Percentiles rank a stretch among this genome's conserved stretches.
Conservation (phyloP, 2,329 filamentous ascomycete genomes). For the Fusarium sp. region DNA sequence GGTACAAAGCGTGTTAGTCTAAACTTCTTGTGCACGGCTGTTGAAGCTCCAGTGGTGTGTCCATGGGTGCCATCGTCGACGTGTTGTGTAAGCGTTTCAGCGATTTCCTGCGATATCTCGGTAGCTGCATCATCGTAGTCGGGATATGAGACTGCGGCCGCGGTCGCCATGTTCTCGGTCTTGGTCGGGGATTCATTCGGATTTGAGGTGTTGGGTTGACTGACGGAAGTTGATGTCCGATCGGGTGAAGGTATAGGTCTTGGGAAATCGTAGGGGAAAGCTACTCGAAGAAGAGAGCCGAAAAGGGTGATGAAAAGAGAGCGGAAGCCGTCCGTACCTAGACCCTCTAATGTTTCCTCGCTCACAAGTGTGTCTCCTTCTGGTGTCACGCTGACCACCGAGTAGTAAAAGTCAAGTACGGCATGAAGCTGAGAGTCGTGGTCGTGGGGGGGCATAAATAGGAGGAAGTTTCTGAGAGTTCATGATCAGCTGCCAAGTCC, state of each 20-base stretch:
- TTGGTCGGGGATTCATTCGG: conserved; percentile 29
- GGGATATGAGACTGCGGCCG: conserved; percentile 29
- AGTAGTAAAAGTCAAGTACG: conserved; percentile 90
- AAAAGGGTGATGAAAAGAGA: conserved; percentile 77
- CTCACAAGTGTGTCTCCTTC: conserved; percentile 95
- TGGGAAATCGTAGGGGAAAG: conserved; percentile 58
- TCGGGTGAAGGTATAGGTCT: conserved; percentile 45
- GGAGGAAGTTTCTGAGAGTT: conserved; percentile 80
- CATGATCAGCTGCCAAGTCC: conserved; percentile 39
- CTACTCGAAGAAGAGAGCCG: conserved; percentile 78
- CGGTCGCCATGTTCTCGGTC: conserved; percentile 35
- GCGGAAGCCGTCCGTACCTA: conserved; percentile 80
- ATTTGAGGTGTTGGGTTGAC: conserved; percentile 4
- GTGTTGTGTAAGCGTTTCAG: conserved; percentile 37
- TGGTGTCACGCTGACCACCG: conserved; percentile 86
- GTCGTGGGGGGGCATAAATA: conserved; percentile 80
- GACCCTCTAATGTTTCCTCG: conserved; percentile 89
- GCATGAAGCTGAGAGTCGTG: conserved; percentile 78
- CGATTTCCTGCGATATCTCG: conserved; percentile 39
- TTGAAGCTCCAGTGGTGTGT: conserved; percentile 49
- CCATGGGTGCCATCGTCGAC: conserved; percentile 52
- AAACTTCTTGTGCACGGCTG: conserved; percentile 55
- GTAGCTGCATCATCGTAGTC: conserved; percentile 40
- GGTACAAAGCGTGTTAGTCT: conserved; percentile 77
- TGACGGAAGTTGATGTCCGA: conserved; percentile 31